A percentile compares a stretch with the other conserved stretches of the same genome.
Evolutionary conservation across 2,329 filamentous ascomycete species (phyloP).

Genomic region (Colletotrichum viniferum): DNA sequence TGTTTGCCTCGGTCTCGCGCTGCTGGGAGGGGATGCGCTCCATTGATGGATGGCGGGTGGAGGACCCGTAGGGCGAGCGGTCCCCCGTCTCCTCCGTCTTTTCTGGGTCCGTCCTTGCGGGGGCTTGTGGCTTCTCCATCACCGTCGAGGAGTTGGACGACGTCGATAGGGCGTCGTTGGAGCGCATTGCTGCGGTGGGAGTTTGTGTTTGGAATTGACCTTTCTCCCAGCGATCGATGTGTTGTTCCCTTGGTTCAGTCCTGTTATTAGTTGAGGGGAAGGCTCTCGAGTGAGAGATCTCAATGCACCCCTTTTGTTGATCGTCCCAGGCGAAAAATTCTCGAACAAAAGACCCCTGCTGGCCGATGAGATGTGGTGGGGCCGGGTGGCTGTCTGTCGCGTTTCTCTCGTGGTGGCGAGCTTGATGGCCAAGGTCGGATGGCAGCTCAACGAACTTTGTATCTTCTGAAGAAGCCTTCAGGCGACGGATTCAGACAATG

Average conservation of each 20-base stretch:
- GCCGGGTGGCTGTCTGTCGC: background rate
- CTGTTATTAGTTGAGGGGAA: background rate
- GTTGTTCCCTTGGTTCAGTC: background rate
- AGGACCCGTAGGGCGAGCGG: slow-evolving; percentile 19
- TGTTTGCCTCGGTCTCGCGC: slow-evolving; percentile 37
- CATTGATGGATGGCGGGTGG: slow-evolving; percentile 22
- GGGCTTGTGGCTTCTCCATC: background rate
- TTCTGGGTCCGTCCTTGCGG: slow-evolving; percentile 2
- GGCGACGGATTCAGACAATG: background rate
- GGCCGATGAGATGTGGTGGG: background rate
- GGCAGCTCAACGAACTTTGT: background rate
- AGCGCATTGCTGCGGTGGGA: background rate
- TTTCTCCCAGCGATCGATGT: background rate
- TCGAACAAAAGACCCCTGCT: background rate
- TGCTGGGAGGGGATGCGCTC: slow-evolving; percentile 35
- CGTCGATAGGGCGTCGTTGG: slow-evolving; percentile 4
- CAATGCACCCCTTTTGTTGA: background rate
- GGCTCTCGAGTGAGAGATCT: background rate
- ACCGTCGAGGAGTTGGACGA: slow-evolving; percentile 22
- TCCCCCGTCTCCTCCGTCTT: slow-evolving; percentile 4
- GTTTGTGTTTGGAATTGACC: background rate
- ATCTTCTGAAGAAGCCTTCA: background rate
- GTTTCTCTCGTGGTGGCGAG: background rate
- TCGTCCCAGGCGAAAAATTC: background rate
- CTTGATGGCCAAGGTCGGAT: background rate